A percentile compares a stretch with the other conserved stretches of the same genome.
Conservation (phyloP, 2,329 filamentous ascomycete genomes). For the Penicillium sp. region DNA sequence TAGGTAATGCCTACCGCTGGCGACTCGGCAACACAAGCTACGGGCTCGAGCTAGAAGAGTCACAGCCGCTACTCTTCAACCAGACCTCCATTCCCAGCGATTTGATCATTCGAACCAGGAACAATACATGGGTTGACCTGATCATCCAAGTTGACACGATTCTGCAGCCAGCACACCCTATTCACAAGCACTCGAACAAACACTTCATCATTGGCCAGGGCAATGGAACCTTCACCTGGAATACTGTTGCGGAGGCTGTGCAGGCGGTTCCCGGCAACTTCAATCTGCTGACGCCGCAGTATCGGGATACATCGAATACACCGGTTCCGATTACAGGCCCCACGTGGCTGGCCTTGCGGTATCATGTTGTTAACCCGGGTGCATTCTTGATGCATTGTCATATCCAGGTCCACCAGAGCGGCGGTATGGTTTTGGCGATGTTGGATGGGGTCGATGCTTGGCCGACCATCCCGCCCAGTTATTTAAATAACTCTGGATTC, state of each 20-base stretch:
- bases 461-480: conserved; percentile 25
- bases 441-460: conserved; percentile 53
- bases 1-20: conserved; percentile 28
- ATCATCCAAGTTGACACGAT: conserved; percentile 47
- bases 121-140: conserved; percentile 58
- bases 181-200: conserved; percentile 67
- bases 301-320: conserved; percentile 53
- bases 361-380: conserved; percentile 51
- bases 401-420: conserved; percentile 52
- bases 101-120: conserved; percentile 51
- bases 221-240: conserved; percentile 53
- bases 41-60: conserved; percentile 24
- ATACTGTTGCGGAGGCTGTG: conserved; percentile 56
- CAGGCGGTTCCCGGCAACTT: conserved; percentile 52
- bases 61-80: conserved; percentile 29
- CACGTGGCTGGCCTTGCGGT: conserved; percentile 49
- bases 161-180: conserved; percentile 59
- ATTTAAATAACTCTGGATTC: conserved; percentile 19
- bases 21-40: conserved; percentile 27
- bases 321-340: conserved; percentile 30
- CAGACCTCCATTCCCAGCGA: conserved; percentile 27
- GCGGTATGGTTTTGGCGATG: conserved; percentile 53
- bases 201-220: conserved; percentile 60
- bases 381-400: conserved; percentile 56
- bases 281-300: conserved; percentile 59